phyloP scores from a whole-genome alignment of 371 early-diverging fungal species.

The Circinella minor region DNA sequence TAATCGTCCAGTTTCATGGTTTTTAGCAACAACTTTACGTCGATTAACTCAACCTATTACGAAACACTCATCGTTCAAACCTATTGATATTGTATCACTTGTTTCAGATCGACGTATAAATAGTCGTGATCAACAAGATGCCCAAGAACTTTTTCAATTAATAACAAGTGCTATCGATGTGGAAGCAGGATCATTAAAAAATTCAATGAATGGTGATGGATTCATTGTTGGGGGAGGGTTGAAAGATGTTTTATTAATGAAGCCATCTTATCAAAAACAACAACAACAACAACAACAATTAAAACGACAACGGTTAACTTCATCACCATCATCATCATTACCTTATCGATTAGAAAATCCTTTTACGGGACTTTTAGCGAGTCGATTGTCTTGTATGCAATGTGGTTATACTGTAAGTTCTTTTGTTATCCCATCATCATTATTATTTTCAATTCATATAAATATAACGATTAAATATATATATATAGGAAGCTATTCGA shows the following conservation, averaged over 20 bases:
- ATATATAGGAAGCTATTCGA: conserved; percentile 67
- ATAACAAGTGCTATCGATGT: conserved; percentile 77
- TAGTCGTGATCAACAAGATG: conserved; percentile 87
- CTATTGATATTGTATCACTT: conserved; percentile 34
- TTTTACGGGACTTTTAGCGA: conserved; percentile 71
- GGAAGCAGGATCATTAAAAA: not conserved
- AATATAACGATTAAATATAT: no score
- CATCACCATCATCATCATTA: not conserved
- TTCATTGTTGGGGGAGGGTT: not conserved
- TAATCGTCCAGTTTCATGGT: conserved; percentile 32
- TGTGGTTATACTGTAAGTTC: conserved; percentile 73
- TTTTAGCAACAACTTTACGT: conserved; percentile 39
- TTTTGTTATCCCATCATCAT: not conserved
- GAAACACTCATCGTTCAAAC: conserved; percentile 33
- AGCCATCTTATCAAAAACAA: not conserved
- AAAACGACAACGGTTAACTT: no score
- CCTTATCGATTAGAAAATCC: conserved; percentile 51
- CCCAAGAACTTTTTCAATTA: conserved; percentile 90
- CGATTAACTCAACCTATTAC: conserved; percentile 31
- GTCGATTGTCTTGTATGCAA: conserved; percentile 72
- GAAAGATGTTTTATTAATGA: not conserved
- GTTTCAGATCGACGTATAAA: conserved; percentile 45
- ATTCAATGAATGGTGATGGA: not conserved
- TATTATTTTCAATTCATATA: no score
- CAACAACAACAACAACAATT: no score